Conservation (phyloP, 2,329 filamentous ascomycete species). For the Exserohilum turcica region DNA sequence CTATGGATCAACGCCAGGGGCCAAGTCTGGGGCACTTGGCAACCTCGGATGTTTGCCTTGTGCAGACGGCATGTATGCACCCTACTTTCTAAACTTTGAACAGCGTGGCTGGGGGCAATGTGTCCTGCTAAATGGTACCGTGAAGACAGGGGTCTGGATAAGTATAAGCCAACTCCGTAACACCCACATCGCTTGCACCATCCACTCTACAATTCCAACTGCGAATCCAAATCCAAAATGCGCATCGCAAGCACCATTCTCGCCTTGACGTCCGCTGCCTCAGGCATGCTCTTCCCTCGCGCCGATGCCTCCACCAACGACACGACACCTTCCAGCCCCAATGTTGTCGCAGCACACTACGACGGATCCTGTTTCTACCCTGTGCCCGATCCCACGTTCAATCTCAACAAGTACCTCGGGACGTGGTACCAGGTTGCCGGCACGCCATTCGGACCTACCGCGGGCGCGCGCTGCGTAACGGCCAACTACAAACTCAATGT, state of each 20-base stretch:
- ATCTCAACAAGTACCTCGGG: slow-evolving; percentile 33
- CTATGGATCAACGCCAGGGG: slow-evolving; percentile 12
- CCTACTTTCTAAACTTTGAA: not conserved
- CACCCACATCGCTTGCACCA: too few species aligned
- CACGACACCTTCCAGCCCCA: slow-evolving; percentile 12
- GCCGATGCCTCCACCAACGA: slow-evolving; percentile 15
- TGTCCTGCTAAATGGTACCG: not conserved
- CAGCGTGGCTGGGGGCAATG: not conserved
- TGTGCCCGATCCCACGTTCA: slow-evolving; percentile 30
- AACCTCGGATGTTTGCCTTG: not conserved
- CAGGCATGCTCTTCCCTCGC: slow-evolving; percentile 20
- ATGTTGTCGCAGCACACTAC: slow-evolving; percentile 29
- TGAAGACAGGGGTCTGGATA: not conserved
- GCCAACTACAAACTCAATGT: slow-evolving; percentile 34
- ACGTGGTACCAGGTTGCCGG: slow-evolving; percentile 42
- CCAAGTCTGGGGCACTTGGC: slow-evolving; percentile 9
- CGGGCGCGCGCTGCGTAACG: slow-evolving; percentile 31
- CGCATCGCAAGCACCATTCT: slow-evolving; percentile 23
- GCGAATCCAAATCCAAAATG: slow-evolving; percentile 12
- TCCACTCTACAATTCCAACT: not conserved
- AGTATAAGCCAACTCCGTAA: not conserved
- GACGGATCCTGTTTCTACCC: slow-evolving; percentile 39
- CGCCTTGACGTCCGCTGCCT: slow-evolving; percentile 23
- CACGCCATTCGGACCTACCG: slow-evolving; percentile 35
- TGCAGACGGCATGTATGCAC: not conserved